Evolutionary conservation across 2,329 filamentous ascomycete species (phyloP).

Genomic region (Aspergillus intermedius): DNA sequence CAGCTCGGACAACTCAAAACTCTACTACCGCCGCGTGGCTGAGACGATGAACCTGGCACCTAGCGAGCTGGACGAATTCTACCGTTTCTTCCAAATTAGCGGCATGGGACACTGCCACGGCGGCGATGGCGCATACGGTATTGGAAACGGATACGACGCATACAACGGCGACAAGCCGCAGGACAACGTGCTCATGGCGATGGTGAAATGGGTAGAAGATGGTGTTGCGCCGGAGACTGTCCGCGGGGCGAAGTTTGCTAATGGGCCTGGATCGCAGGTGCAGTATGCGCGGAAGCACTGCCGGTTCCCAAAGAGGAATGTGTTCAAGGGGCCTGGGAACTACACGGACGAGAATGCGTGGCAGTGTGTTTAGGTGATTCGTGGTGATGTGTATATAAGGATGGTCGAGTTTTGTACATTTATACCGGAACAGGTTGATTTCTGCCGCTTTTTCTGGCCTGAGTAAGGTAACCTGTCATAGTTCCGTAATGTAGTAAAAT

Average conservation of each 20-base stretch:
- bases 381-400: neutral
- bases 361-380: slow-evolving; percentile 21
- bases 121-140: slow-evolving; percentile 39
- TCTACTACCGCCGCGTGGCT: slow-evolving; percentile 45
- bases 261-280: slow-evolving; percentile 33
- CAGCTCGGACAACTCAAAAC: slow-evolving; percentile 45
- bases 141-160: slow-evolving; percentile 27
- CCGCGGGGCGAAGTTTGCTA: slow-evolving; percentile 41
- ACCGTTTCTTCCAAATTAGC: slow-evolving; percentile 48
- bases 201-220: slow-evolving; percentile 47
- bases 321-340: slow-evolving; percentile 25
- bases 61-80: slow-evolving; percentile 33
- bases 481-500: no score
- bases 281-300: slow-evolving; percentile 45
- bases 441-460: no score
- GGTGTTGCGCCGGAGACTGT: slow-evolving; percentile 34
- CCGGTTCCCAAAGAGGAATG: slow-evolving; percentile 29
- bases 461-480: no score
- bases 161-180: slow-evolving; percentile 24
- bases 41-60: slow-evolving; percentile 30
- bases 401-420: neutral
- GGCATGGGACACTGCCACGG: slow-evolving; percentile 48
- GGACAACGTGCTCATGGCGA: slow-evolving; percentile 44
- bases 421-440: no score
- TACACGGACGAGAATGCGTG: slow-evolving; percentile 30